Base-by-base conservation (phyloP, 495 filamentous ascomycete species). In the Schizothecium vesticola region DNA sequence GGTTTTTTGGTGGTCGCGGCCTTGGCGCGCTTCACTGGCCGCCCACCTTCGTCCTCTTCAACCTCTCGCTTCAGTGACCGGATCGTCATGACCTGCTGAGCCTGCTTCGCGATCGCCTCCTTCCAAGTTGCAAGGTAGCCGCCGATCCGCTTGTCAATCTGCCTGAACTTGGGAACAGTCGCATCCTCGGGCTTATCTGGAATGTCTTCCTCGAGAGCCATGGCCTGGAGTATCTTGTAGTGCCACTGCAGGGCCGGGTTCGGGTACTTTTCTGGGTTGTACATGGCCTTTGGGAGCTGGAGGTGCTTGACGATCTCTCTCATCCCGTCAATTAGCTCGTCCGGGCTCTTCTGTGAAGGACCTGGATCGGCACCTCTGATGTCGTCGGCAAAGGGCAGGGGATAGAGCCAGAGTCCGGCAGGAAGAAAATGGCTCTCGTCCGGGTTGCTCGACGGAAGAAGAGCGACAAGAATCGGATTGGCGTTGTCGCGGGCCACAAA, bases 161-260 rank as follows among this genome's bases (percentile, higher is more conserved):
- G 79, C 67, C 76, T 83, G 77, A 91, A 93, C 70, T 90, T 94
- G 0, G 96, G 96, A 1, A 91, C 71, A 0, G 94, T 98, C 63
- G 90, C 89, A 74, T 99, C 96, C 33, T 94, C 89, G 1, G 89
- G 84, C 59, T 85, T 81, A 28, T 91, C 90, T 1, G 96, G 96
- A 22, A 94, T 76, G 61, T 97, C 95, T 74, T 99, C 96, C 31
- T 97, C 93, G 13, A 99, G 79, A 1, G 96, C 96, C 59, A 97
- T 85, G 6, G 92, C 92, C 77, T 99, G 96, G 4, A 99, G 81
- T 56, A 98, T 94, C 59, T 89, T 90, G 80, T 98, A 99, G 78
- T 97, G 94, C 96, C 96, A 99, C 82, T 99, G 96, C 63, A 99
- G 85, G 1, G 90, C 86, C 70, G 96, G 95, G 71, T 99, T 99